Percentiles rank a stretch among this genome's conserved stretches.
Evolutionary conservation across 2,329 filamentous ascomycete species (phyloP).

Genomic region (Hymenoscyphus fraxineus): DNA sequence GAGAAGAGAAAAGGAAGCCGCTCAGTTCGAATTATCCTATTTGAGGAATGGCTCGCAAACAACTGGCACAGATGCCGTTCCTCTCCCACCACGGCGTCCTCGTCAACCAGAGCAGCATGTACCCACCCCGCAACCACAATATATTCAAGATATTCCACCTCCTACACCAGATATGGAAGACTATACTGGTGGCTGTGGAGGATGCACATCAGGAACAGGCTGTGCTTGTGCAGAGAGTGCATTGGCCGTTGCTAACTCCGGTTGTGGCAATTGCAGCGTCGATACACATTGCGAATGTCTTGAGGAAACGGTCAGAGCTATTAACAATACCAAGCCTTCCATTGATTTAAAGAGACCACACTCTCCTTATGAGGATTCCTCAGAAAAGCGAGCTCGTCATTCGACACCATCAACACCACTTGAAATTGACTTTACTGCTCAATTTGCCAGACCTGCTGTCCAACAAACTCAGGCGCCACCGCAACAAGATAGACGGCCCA

Average conservation of each 20-base stretch:
- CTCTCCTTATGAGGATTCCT: slow-evolving; percentile 25
- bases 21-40: slow-evolving; percentile 40
- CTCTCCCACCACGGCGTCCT: slow-evolving; percentile 36
- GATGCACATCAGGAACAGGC: slow-evolving; percentile 48
- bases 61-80: slow-evolving; percentile 39
- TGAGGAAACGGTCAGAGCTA: slow-evolving; percentile 39
- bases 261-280: slow-evolving; percentile 63
- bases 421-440: slow-evolving; percentile 71
- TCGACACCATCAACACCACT: slow-evolving; percentile 45
- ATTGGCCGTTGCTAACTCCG: slow-evolving; percentile 49
- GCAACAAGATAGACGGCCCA: slow-evolving; percentile 37
- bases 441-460: slow-evolving; percentile 46
- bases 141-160: slow-evolving; percentile 25
- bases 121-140: slow-evolving; percentile 21
- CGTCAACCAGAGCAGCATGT: slow-evolving; percentile 24
- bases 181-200: slow-evolving; percentile 47
- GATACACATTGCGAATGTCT: slow-evolving; percentile 61
- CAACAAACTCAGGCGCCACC: slow-evolving; percentile 23
- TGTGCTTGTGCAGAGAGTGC: slow-evolving; percentile 60
- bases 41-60: slow-evolving; percentile 32
- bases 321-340: slow-evolving; percentile 7
- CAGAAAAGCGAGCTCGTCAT: slow-evolving; percentile 55
- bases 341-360: slow-evolving; percentile 33
- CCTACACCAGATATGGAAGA: slow-evolving; percentile 31
- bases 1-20: slow-evolving; percentile 41